Percentiles rank a stretch among this genome's conserved stretches.
Evolutionary conservation across 78 protist genomes (phyloP).

Genomic region (Ministeria vibrans): DNA sequence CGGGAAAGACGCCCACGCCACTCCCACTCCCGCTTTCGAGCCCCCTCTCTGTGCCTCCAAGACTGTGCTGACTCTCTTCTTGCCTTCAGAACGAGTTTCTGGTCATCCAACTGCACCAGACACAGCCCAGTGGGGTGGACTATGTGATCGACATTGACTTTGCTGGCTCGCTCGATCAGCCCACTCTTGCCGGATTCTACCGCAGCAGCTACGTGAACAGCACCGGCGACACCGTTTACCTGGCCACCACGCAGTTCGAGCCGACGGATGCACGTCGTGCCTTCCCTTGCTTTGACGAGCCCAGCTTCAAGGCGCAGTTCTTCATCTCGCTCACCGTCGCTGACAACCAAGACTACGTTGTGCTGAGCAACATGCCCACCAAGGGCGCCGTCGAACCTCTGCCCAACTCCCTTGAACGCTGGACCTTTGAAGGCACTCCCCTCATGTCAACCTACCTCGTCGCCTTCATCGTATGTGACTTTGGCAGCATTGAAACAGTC

Average conservation of each 20-base stretch:
- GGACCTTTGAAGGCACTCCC: background rate
- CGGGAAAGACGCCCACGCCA: too few species aligned
- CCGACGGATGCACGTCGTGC: constrained; percentile 17
- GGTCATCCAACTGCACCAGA: too few species aligned
- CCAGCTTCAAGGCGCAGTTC: constrained; percentile 3
- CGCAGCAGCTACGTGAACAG: background rate
- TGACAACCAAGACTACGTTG: background rate
- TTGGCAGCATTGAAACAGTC: background rate
- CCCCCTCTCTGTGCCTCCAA: too few species aligned
- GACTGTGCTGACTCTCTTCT: too few species aligned
- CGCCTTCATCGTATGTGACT: background rate
- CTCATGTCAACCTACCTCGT: constrained; percentile 9
- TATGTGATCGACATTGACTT: too few species aligned
- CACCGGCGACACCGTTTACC: background rate
- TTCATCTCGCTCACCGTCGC: background rate
- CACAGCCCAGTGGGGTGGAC: too few species aligned
- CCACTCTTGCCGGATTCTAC: too few species aligned
- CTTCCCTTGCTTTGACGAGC: constrained; percentile 45
- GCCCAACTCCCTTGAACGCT: background rate
- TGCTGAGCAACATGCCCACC: constrained; percentile 1
- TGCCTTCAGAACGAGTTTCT: too few species aligned
- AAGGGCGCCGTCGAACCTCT: background rate
- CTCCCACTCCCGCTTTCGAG: too few species aligned
- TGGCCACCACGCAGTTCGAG: constrained; percentile 15
- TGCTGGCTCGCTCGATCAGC: too few species aligned